Percentiles rank a stretch among this genome's conserved stretches.
These are phyloP conservation scores for Paecilomyces niveus DNA, from an alignment of 2,329 filamentous ascomycete genomes.

Conservation along the genomic window DNA sequence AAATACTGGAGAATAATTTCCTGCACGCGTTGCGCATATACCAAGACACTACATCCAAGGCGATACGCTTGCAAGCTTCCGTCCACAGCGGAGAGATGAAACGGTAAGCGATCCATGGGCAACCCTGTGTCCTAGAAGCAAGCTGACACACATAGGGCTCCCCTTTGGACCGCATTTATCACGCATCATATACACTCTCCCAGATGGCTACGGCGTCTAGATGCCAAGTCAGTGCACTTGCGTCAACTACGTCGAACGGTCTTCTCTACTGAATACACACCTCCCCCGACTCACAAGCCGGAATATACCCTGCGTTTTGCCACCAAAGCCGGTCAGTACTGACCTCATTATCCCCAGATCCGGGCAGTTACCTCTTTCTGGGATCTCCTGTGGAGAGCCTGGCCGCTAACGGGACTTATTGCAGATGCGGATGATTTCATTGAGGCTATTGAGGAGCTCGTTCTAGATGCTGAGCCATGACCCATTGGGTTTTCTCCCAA, in stretches of 20 bases:
- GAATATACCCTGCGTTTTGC: constrained; percentile 36
- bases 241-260: constrained; percentile 46
- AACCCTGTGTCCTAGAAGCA: background rate
- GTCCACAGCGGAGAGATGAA: constrained; percentile 46
- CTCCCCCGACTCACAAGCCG: constrained; percentile 27
- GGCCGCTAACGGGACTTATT: background rate
- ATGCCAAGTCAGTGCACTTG: constrained; percentile 39
- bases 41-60: constrained; percentile 43
- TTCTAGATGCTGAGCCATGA: background rate
- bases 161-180: constrained; percentile 56
- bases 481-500: background rate
- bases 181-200: constrained; percentile 40
- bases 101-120: constrained; percentile 23
- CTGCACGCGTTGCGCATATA: constrained; percentile 50
- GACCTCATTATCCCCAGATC: background rate
- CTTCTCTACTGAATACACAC: constrained; percentile 46
- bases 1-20: constrained; percentile 46
- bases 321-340: constrained; percentile 21
- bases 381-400: background rate
- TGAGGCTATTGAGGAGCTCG: constrained; percentile 24
- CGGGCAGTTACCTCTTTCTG: background rate
- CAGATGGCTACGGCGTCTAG: constrained; percentile 42
- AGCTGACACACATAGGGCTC: constrained; percentile 31
- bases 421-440: constrained; percentile 35
- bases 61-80: constrained; percentile 51